phyloP scores from a whole-genome alignment of 192 early-diverging fungal species.

The Entomortierella parvispora region DNA sequence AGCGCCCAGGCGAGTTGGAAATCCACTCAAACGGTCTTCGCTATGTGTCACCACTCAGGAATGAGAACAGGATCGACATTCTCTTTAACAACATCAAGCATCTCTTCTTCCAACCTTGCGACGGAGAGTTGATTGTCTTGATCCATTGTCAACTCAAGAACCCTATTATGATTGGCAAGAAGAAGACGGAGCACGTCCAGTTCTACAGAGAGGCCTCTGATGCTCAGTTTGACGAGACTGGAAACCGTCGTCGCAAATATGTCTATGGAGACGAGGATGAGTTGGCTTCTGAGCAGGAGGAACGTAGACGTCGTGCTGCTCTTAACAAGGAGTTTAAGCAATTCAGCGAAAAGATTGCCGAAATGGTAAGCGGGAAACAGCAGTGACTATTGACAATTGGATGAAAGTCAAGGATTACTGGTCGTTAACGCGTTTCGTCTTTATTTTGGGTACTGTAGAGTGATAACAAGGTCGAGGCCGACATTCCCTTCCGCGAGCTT shows the following conservation, averaged over 20 bases:
- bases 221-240: constrained; percentile 96
- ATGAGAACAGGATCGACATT: constrained; percentile 80
- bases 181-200: constrained; percentile 98
- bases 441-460: constrained; percentile 56
- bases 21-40: constrained; percentile 97
- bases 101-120: constrained; percentile 98
- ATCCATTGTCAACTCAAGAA: constrained; percentile 97
- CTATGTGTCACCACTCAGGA: constrained; percentile 82
- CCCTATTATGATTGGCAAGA: constrained; percentile 97
- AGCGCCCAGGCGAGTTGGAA: constrained; percentile 96
- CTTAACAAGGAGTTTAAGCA: constrained; percentile 94
- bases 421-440: too few relatives aligned
- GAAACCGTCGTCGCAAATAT: constrained; percentile 83
- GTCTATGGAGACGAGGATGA: constrained; percentile 99
- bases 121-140: constrained; percentile 94
- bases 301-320: constrained; percentile 80
- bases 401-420: constrained; percentile 3
- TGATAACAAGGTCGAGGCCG: constrained; percentile 85
- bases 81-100: constrained; percentile 98
- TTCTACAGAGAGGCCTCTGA: constrained; percentile 98
- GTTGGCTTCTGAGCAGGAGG: constrained; percentile 94
- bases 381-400: not conserved
- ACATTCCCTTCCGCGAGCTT: constrained; percentile 92
- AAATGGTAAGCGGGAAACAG: constrained; percentile 62
- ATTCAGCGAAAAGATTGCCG: constrained; percentile 92